Base-by-base conservation (phyloP, 2,329 filamentous ascomycete species). In the Aspergillus fructus region DNA sequence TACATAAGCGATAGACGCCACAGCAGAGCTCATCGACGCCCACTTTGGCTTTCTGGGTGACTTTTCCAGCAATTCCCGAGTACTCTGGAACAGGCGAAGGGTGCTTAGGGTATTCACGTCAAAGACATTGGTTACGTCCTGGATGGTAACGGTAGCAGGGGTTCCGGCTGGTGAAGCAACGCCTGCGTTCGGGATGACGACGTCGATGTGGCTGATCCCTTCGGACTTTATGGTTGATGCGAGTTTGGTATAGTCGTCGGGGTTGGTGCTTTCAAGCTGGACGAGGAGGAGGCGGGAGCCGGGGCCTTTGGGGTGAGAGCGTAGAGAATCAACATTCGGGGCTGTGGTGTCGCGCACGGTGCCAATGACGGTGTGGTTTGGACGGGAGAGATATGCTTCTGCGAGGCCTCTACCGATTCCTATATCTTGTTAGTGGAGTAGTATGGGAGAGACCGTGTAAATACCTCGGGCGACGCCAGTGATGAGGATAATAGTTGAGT, bases 281-380 rank as follows among this genome's bases (percentile, higher is more conserved):
- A 43, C 17, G 4, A 52, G 27, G 12, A 43, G 3, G 6, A 52
- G 39, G 1, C 24, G 24, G n/a, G 24, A 34, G 39, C 17, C 27
- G 0, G n/a, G 12, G 13, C 40, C 49, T 43, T 17, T 43, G 5
- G 23, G 9, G 49, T 33, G 27, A 4, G 39, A 21, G 27, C 3
- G 23, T 2, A 55, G 46, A 2, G 34, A 11, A 13, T 24, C 6
- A 2, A 17, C 4, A 17, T 3, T 30, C 1, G 23, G 23, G 0
- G 45, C 11, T 8, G 45, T 2, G 3, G 45, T 19, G 37, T 49
- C n/a, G 1, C 53, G 45, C 4, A 55, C 39, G 5, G 37, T 55
- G 13, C 45, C 53, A n/a, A 55, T 43, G n/a, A 49, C 46, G 39
- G 37, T 55, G 37, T 55, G 46, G 24, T 55, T 55, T 15, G 53